Evolutionary conservation across 331 rosid species (phyloP).

Genomic region (Stylosanthes scabra): DNA sequence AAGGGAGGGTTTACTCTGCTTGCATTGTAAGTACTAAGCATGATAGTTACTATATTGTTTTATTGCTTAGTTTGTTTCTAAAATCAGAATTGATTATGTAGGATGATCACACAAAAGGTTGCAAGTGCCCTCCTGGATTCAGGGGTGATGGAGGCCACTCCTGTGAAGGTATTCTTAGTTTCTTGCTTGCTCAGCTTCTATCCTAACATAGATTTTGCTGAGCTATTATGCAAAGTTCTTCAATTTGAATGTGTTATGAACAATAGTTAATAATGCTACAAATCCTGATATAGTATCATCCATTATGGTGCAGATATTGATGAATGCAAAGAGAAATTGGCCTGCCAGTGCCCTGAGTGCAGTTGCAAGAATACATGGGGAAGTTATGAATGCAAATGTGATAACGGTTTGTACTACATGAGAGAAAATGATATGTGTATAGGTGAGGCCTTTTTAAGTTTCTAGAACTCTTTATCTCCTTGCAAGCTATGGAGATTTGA

Average conservation of each 20-base stretch:
- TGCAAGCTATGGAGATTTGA: slow-evolving; percentile 51
- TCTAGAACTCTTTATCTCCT: slow-evolving; percentile 13
- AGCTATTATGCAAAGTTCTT: slow-evolving; percentile 2
- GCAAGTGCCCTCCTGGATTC: slow-evolving; percentile 91
- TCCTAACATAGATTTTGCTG: slow-evolving; percentile 6
- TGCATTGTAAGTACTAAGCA: slow-evolving; percentile 68
- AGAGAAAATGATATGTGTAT: slow-evolving; percentile 74
- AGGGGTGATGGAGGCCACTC: slow-evolving; percentile 77
- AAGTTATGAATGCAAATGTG: slow-evolving; percentile 77
- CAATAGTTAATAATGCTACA: slow-evolving; percentile 17
- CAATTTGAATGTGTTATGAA: slow-evolving; percentile 23
- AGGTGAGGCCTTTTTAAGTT: slow-evolving; percentile 26
- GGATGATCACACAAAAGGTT: slow-evolving; percentile 83
- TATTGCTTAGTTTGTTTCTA: neutral
- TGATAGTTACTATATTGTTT: neutral
- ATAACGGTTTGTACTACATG: slow-evolving; percentile 59
- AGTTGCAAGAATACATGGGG: slow-evolving; percentile 78
- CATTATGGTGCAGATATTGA: slow-evolving; percentile 65
- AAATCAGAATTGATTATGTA: slow-evolving; percentile 42
- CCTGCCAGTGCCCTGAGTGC: slow-evolving; percentile 88
- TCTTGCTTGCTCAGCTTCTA: neutral
- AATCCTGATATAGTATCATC: neutral
- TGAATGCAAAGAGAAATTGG: slow-evolving; percentile 79
- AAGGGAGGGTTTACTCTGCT: slow-evolving; percentile 79
- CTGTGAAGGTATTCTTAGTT: slow-evolving; percentile 68